Evolutionary conservation across 2,329 filamentous ascomycete species (phyloP).

Genomic region (Aspergillus aculeatinus): DNA sequence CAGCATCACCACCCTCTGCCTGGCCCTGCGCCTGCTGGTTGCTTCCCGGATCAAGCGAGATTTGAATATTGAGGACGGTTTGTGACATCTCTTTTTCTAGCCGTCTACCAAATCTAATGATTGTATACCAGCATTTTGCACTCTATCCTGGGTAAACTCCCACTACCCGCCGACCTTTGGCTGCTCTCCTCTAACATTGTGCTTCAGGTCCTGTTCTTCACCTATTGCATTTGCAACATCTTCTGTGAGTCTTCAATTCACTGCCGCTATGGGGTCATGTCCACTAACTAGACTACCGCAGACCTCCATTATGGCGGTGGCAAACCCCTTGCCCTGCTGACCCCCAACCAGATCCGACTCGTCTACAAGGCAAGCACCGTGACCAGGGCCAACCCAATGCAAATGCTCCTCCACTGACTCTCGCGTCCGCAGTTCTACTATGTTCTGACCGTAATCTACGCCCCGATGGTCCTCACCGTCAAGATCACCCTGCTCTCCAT

Average conservation of each 20-base stretch:
- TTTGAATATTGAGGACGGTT: conserved; percentile 3
- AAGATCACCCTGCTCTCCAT: conserved; percentile 17
- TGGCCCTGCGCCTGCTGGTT: neutral
- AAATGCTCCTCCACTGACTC: too few species aligned
- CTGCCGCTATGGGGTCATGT: neutral
- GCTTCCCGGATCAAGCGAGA: neutral
- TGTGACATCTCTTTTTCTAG: neutral
- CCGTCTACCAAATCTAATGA: neutral
- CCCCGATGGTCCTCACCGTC: conserved; percentile 16
- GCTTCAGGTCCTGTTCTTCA: neutral
- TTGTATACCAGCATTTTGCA: neutral
- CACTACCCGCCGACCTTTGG: neutral
- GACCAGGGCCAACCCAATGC: too few species aligned
- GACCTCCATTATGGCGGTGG: neutral
- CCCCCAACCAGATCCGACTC: neutral
- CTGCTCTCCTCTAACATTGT: neutral
- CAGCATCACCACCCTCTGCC: neutral
- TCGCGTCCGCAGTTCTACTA: conserved; percentile 9
- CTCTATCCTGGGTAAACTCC: neutral
- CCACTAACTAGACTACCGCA: neutral
- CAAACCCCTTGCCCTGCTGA: neutral
- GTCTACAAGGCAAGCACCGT: neutral
- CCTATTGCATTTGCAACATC: neutral
- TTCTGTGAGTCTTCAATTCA: neutral
- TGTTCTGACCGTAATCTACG: conserved; percentile 16